Percentiles rank a stretch among this genome's conserved stretches.
phyloP scores from a whole-genome alignment of 208 protist genomes.

The Porcisia hertigi region DNA sequence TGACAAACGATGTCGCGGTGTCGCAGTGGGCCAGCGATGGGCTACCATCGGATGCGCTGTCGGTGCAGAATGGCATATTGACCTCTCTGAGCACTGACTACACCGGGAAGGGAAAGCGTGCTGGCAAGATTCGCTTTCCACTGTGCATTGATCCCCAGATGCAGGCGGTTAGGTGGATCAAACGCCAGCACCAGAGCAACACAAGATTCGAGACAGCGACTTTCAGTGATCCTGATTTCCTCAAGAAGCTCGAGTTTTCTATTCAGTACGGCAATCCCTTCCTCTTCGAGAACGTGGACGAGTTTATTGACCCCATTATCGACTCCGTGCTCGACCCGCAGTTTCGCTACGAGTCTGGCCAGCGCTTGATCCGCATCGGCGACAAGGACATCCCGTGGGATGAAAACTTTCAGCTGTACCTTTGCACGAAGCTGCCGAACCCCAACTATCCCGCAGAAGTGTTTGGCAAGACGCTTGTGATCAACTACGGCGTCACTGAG shows the following conservation, averaged over 20 bases:
- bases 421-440: constrained; percentile 98
- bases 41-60: constrained; percentile 97
- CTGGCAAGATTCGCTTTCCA: constrained; percentile 93
- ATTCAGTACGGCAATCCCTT: constrained; percentile 98
- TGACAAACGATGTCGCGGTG: constrained; percentile 97
- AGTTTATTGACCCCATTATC: constrained; percentile 99
- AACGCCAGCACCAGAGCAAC: constrained; percentile 94
- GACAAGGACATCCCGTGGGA: constrained; percentile 98
- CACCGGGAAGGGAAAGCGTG: constrained; percentile 74
- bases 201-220: constrained; percentile 93
- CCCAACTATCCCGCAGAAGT: constrained; percentile 98
- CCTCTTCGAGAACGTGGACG: constrained; percentile 98
- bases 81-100: constrained; percentile 90
- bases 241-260: constrained; percentile 97
- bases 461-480: constrained; percentile 97
- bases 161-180: constrained; percentile 99
- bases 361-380: constrained; percentile 92
- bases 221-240: constrained; percentile 97
- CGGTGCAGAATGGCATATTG: constrained; percentile 98
- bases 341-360: constrained; percentile 84
- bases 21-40: constrained; percentile 97
- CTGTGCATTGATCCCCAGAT: constrained; percentile 99
- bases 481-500: constrained; percentile 99
- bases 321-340: constrained; percentile 98
- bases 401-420: constrained; percentile 97